Evolutionary conservation across 805 yeast species (phyloP).

Genomic region (Candida suzukii): DNA sequence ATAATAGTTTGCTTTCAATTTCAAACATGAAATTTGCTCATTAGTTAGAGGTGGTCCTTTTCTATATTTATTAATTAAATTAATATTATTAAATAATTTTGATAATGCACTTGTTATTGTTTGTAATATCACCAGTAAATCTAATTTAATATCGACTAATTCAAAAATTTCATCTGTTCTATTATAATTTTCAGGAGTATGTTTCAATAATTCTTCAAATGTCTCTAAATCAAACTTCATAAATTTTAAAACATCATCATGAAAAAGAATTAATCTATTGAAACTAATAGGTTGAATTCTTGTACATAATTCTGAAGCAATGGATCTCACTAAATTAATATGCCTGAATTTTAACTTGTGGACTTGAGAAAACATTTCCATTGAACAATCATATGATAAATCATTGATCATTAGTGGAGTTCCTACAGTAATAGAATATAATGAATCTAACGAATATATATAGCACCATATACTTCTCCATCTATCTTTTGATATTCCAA

Average conservation of each 20-base stretch:
- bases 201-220: neutral
- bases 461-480: conserved; percentile 1
- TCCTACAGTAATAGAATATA: neutral
- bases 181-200: neutral
- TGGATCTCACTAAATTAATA: neutral
- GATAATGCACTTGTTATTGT: neutral
- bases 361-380: neutral
- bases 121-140: neutral
- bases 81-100: neutral
- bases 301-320: neutral
- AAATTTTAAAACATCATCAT: neutral
- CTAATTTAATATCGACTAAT: neutral
- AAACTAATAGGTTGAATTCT: neutral
- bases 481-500: neutral
- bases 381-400: neutral
- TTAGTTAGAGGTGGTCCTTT: neutral
- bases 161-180: neutral
- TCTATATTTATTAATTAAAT: neutral
- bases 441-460: neutral
- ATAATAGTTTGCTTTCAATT: neutral
- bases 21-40: neutral
- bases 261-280: neutral
- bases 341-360: neutral
- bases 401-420: neutral
- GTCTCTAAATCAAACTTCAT: neutral